Evolutionary conservation across 108 stramenopile species (phyloP), one percentile per base, ranked within the genome.

Genomic region (Pseudonitzschia delicatissima): DNA sequence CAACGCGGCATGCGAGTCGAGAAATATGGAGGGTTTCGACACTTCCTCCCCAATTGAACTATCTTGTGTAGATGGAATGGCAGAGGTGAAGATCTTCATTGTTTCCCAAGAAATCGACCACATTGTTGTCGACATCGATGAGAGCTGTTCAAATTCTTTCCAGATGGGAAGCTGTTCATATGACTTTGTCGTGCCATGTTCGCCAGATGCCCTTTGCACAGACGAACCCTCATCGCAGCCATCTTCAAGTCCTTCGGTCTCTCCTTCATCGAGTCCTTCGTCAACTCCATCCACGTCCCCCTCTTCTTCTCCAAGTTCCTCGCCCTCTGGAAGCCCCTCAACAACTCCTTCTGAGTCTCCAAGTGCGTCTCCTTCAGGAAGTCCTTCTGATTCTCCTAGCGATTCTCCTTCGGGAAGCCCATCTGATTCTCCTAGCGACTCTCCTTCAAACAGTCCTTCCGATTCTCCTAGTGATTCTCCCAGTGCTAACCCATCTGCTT

Each of bases 341-440:
- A 42, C 29, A 50, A 23, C 6, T n/a, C n/a, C n/a, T n/a, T n/a
- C n/a, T n/a, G n/a, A n/a, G n/a, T n/a, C n/a, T n/a, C n/a, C n/a
- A n/a, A n/a, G n/a, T n/a, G n/a, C n/a, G n/a, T n/a, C n/a, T n/a
- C n/a, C n/a, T n/a, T n/a, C n/a, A n/a, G n/a, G n/a, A n/a, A n/a
- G n/a, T n/a, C n/a, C n/a, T n/a, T n/a, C n/a, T n/a, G n/a, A n/a
- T n/a, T n/a, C n/a, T n/a, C 59, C 69, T 11, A 40, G 59, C 32
- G 32, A 27, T 4, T 0, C 17, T 31, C 69, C 69, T 25, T 40
- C 59, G 11, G 23, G 34, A 27, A 61, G 13, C 3, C 69, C 69
- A 18, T 28, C 59, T 25, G 23, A 3, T 23, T 51, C 23, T 25
- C 50, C 50, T 5, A 51, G 26, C 13, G 28, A 18, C 20, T 51